phyloP scores from a whole-genome alignment of 257 asterid species.

The Oldenlandia corymbosa region DNA sequence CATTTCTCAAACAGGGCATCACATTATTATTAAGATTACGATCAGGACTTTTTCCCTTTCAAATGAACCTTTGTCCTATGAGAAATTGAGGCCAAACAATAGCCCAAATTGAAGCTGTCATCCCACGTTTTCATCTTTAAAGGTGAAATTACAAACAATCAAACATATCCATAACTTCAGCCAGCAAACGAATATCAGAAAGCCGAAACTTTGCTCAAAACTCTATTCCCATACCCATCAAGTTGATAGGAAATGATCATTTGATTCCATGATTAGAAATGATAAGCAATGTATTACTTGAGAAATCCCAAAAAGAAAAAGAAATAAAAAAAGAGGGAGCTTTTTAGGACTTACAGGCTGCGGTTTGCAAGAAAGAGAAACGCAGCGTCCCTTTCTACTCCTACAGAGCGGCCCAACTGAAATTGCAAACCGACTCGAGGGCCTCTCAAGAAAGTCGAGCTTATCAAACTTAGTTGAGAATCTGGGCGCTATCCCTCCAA shows the following conservation, averaged over 20 bases:
- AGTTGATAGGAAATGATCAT: neutral
- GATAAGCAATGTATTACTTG: neutral
- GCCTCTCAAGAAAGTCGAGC: conserved; percentile 2
- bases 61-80: neutral
- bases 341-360: conserved; percentile 16
- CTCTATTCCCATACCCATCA: neutral
- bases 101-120: neutral
- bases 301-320: no score
- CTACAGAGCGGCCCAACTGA: conserved; percentile 4
- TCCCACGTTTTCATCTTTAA: no score
- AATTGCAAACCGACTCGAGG: conserved; percentile 1
- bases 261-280: neutral
- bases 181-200: no score
- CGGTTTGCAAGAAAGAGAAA: conserved; percentile 17
- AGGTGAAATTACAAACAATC: neutral
- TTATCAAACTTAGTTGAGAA: conserved; percentile 7
- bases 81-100: neutral
- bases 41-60: neutral
- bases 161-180: no score
- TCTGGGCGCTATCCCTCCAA: conserved; percentile 10
- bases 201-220: no score
- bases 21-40: neutral
- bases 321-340: no score
- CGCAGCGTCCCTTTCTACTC: neutral
- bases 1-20: conserved; percentile 1